These are phyloP conservation scores for Fusarium odoratissimum DNA, from an alignment of 2,329 filamentous ascomycete species.

Conservation along the genomic window DNA sequence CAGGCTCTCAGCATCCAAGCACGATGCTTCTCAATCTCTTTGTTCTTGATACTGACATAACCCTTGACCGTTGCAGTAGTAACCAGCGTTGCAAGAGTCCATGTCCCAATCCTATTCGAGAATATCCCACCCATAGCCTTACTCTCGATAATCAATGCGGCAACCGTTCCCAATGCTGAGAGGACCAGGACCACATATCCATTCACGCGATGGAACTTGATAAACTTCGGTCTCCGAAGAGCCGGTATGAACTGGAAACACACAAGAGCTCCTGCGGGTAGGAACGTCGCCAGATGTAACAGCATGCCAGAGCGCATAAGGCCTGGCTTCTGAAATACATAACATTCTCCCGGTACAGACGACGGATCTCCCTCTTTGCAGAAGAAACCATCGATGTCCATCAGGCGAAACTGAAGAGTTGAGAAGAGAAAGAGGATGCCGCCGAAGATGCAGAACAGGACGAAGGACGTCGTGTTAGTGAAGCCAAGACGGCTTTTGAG, in stretches of 20 bases:
- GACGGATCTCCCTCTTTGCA: not conserved
- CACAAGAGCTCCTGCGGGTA: conserved; percentile 15
- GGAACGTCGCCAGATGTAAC: conserved; percentile 5
- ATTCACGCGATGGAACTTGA: conserved; percentile 5
- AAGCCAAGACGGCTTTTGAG: conserved; percentile 7
- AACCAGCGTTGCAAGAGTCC: not conserved
- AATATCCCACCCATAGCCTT: conserved; percentile 11
- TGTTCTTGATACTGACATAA: not conserved
- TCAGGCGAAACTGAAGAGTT: not conserved
- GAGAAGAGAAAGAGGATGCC: conserved; percentile 7
- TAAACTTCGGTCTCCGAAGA: not conserved
- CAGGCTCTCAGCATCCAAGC: conserved; percentile 27
- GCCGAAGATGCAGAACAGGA: not conserved
- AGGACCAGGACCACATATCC: conserved; percentile 4
- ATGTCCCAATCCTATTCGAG: not conserved
- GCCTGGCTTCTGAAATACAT: not conserved
- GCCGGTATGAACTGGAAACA: conserved; percentile 19
- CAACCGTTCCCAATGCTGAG: not conserved
- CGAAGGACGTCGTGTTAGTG: not conserved
- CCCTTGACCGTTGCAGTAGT: not conserved
- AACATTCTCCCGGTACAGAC: conserved; percentile 13
- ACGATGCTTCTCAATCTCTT: not conserved
- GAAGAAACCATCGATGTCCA: conserved; percentile 11
- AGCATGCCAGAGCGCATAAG: conserved; percentile 6
- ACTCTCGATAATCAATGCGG: conserved; percentile 5